These are phyloP conservation scores for Vitis hybrid DNA, from an alignment of 177 flowering plant species.

Conservation along the genomic window DNA sequence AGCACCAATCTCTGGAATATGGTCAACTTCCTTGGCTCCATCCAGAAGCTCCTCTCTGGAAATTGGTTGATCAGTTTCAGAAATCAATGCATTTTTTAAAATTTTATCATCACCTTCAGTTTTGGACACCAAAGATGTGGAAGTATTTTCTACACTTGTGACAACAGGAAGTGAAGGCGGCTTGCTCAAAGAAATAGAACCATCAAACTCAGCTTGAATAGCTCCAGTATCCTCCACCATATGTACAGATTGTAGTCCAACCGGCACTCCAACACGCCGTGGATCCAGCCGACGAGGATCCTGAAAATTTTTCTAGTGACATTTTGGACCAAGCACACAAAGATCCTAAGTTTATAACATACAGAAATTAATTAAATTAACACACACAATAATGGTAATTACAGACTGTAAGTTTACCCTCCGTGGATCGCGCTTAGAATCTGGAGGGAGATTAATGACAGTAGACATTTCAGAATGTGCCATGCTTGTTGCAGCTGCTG, in stretches of 20 bases:
- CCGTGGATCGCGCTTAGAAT: constrained; percentile 85
- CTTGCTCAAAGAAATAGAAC: constrained; percentile 29
- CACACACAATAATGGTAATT: neutral
- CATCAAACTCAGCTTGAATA: constrained; percentile 40
- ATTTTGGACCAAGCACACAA: neutral
- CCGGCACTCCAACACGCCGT: constrained; percentile 50
- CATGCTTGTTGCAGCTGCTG: constrained; percentile 27
- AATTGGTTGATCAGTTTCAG: constrained; percentile 27
- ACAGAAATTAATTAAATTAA: constrained; percentile 1
- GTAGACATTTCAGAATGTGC: constrained; percentile 38
- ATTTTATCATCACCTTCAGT: constrained; percentile 32
- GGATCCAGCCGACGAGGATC: constrained; percentile 99
- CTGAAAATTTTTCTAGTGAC: constrained; percentile 41
- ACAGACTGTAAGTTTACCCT: constrained; percentile 54
- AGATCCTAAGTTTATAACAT: neutral
- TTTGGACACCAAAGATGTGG: constrained; percentile 21
- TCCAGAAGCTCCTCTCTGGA: constrained; percentile 35
- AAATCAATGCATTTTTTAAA: constrained; percentile 26
- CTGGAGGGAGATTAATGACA: constrained; percentile 38
- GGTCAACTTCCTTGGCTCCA: constrained; percentile 28
- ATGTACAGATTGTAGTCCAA: constrained; percentile 36
- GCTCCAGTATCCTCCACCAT: constrained; percentile 42
- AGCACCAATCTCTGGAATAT: constrained; percentile 26
- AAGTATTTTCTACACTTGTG: constrained; percentile 28
- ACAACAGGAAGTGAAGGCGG: constrained; percentile 27